phyloP scores from a whole-genome alignment of 805 yeast genomes.

The Candida dendrica region DNA sequence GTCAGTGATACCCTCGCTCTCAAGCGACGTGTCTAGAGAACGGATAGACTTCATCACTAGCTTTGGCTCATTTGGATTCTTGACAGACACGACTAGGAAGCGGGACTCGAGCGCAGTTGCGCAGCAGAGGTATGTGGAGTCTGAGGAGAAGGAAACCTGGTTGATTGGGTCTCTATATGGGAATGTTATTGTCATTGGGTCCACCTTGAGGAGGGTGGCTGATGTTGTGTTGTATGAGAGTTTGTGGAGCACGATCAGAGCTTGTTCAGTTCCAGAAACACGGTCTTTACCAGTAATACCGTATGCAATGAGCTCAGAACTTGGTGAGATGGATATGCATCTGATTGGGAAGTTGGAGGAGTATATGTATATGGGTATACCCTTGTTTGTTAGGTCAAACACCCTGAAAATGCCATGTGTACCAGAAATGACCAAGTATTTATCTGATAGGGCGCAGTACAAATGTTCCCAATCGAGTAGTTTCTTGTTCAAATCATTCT shows the following conservation, averaged over 20 bases:
- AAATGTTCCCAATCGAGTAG: conserved; percentile 53
- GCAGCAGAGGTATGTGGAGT: conserved; percentile 65
- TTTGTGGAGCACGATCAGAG: conserved; percentile 60
- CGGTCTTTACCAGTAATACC: conserved; percentile 80
- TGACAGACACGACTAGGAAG: conserved; percentile 65
- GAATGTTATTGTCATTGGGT: conserved; percentile 65
- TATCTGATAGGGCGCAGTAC: conserved; percentile 50
- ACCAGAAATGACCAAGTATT: conserved; percentile 57
- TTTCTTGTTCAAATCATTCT: conserved; percentile 16
- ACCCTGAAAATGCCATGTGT: conserved; percentile 67
- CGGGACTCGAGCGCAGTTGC: conserved; percentile 65
- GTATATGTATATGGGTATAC: conserved; percentile 62
- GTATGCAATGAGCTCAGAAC: conserved; percentile 61
- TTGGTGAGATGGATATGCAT: conserved; percentile 64
- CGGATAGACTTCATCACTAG: conserved; percentile 63
- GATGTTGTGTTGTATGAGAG: conserved; percentile 4
- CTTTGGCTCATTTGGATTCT: conserved; percentile 56
- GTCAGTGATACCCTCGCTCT: conserved; percentile 86
- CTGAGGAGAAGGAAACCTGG: conserved; percentile 62
- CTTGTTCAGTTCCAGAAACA: conserved; percentile 62
- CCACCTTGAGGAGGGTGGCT: conserved; percentile 27
- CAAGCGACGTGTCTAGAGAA: conserved; percentile 56
- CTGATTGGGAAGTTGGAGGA: conserved; percentile 69
- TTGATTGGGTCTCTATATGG: conserved; percentile 86
- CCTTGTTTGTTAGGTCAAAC: conserved; percentile 47